Conservation (phyloP, 2,329 filamentous ascomycete species). For the Trichophyton verrucosum region DNA sequence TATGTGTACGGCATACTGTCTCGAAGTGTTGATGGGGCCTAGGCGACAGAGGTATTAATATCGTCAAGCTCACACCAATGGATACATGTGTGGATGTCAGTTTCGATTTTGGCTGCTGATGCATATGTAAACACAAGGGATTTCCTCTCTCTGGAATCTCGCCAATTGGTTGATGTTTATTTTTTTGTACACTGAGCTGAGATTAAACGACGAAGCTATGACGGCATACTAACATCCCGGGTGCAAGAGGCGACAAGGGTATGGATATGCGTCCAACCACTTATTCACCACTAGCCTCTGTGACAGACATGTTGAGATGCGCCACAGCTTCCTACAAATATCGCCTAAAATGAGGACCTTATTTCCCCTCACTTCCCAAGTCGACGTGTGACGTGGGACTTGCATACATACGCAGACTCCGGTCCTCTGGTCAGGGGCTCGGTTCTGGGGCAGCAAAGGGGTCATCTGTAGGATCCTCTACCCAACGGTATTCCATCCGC, state of each 20-base stretch:
- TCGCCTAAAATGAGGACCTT: neutral
- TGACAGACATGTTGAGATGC: neutral
- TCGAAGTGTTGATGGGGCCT: neutral
- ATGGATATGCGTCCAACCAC: neutral
- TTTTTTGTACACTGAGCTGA: neutral
- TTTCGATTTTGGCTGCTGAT: neutral
- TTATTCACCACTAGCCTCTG: neutral
- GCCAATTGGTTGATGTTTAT: neutral
- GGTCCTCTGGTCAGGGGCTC: neutral
- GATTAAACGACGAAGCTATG: neutral
- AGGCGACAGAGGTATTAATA: neutral
- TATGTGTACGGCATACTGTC: neutral
- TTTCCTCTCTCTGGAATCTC: neutral
- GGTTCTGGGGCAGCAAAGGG: conserved; percentile 37
- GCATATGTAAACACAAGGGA: neutral
- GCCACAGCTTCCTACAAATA: neutral
- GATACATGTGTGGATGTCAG: neutral
- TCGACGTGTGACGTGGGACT: neutral
- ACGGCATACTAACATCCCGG: neutral
- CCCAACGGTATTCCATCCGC: conserved; percentile 47
- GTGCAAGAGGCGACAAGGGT: neutral
- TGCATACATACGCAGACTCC: neutral
- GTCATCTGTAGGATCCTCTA: conserved; percentile 40
- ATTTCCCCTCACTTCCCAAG: neutral
- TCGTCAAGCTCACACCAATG: neutral